Base-by-base conservation (phyloP, 805 yeast genomes). In the Teunomyces funiuensis region DNA sequence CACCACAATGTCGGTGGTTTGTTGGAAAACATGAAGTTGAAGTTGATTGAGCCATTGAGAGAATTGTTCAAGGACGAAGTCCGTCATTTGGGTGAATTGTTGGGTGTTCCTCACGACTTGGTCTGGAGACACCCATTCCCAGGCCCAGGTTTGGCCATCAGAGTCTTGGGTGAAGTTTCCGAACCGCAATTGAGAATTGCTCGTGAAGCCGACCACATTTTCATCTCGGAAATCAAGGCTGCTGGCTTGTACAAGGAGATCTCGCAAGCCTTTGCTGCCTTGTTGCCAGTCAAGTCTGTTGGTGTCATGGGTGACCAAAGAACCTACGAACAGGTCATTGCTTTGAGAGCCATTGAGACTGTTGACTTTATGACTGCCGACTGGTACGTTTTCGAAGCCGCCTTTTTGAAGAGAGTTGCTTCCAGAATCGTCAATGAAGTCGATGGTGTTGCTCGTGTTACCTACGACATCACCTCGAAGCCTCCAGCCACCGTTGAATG, bases 111-210 rank as follows among this genome's bases (percentile, higher is more conserved):
- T 26, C 93, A 88, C 61, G 98, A 93, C 57, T 79, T 93, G 55
- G 98, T 93, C 53, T 91, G 98, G 98, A 88, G 99, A 78, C 99
- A 93, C 66, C 99, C 99, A 43, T 93, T 93, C 95, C 99, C 99
- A 58, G 99, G 99, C 65, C 99, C 99, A 65, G 99, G 99, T 75
- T 86, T 93, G 63, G 99, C 97, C 55, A 93, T 93, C 66, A 85
- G 99, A 72, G 95, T 93, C 42, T 76, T 93, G 37, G 99, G 99
- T 55, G 98, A 91, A 73, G 98, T 93, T 50, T 87, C 97, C 45
- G 85, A 81, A 53, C 82, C 76, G 52, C 99, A 93, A 74, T 93
- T 93, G 43, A 91, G 82, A 61, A 93, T 93, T 62, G 99, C 98
- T 33, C 85, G 98, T 72, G 91, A 88, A 65, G 99, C 99, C 48